These are phyloP conservation scores for Capsella rubella DNA, from an alignment of 441 rosid species.

Conservation along the genomic window DNA sequence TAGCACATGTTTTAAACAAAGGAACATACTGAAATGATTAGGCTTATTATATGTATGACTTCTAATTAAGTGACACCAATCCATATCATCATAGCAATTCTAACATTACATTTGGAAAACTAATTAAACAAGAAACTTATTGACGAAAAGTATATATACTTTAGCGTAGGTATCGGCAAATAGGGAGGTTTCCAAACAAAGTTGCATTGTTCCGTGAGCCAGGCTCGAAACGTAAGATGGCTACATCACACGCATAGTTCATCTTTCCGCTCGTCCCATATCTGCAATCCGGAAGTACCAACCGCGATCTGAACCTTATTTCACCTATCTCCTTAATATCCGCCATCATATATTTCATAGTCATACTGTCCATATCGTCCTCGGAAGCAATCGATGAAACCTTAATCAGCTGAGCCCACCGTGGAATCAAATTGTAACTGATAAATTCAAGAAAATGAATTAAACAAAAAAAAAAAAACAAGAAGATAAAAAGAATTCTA, in stretches of 20 bases:
- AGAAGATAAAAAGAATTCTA: background rate
- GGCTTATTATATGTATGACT: no score
- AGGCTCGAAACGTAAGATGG: slow-evolving; percentile 13
- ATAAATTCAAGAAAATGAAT: background rate
- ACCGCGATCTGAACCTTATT: background rate
- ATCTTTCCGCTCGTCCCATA: background rate
- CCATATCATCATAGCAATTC: no score
- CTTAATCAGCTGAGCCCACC: slow-evolving; percentile 1
- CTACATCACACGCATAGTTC: slow-evolving; percentile 24
- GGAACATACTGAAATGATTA: no score
- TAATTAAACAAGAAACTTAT: no score
- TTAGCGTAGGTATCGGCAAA: background rate
- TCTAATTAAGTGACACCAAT: no score
- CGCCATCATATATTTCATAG: background rate
- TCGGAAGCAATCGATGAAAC: slow-evolving; percentile 9
- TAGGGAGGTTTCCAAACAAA: slow-evolving; percentile 7
- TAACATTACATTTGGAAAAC: no score
- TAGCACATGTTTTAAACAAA: no score
- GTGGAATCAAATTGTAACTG: background rate
- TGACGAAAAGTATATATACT: background rate
- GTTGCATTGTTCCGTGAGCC: slow-evolving; percentile 13
- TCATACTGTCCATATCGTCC: slow-evolving; percentile 16
- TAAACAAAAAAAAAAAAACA: background rate
- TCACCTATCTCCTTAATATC: slow-evolving; percentile 5
- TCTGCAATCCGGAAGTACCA: slow-evolving; percentile 19